phyloP scores from a whole-genome alignment of 352 stramenopile species.

The Phytophthora ramorum region DNA sequence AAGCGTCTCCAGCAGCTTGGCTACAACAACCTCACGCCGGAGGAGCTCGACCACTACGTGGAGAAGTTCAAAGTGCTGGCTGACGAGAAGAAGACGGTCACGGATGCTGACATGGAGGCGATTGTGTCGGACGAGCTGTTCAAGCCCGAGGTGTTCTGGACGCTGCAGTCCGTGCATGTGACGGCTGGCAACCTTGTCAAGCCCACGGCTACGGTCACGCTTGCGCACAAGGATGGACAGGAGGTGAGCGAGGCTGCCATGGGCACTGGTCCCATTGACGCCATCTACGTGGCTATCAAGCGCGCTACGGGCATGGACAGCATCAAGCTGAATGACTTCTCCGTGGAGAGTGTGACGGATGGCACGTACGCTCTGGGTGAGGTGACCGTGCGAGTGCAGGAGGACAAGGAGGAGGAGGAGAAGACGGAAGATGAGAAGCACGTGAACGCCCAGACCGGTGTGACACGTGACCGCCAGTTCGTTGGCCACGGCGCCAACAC shows the following conservation, averaged over 20 bases:
- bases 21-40: slow-evolving; percentile 84
- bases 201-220: slow-evolving; percentile 89
- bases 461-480: slow-evolving; percentile 84
- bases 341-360: slow-evolving; percentile 89
- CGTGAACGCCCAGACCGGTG: slow-evolving; percentile 89
- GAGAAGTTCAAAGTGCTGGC: slow-evolving; percentile 93
- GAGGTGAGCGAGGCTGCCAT: slow-evolving; percentile 91
- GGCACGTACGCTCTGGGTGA: slow-evolving; percentile 88
- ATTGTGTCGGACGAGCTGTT: slow-evolving; percentile 92
- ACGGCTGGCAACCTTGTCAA: slow-evolving; percentile 92
- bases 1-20: slow-evolving; percentile 91
- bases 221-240: slow-evolving; percentile 88
- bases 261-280: slow-evolving; percentile 88
- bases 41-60: slow-evolving; percentile 92
- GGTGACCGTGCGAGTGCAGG: slow-evolving; percentile 86
- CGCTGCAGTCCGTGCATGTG: slow-evolving; percentile 89
- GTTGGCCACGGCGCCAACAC: slow-evolving; percentile 91
- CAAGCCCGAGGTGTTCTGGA: slow-evolving; percentile 91
- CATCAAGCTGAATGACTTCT: slow-evolving; percentile 90
- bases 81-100: slow-evolving; percentile 93
- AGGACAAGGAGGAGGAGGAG: slow-evolving; percentile 60
- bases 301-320: slow-evolving; percentile 80
- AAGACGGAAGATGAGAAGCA: slow-evolving; percentile 65
- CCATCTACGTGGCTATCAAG: slow-evolving; percentile 89
- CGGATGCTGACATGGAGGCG: slow-evolving; percentile 91